Conservation (phyloP, 352 stramenopile species). For the Globisporangium iwayamae region DNA sequence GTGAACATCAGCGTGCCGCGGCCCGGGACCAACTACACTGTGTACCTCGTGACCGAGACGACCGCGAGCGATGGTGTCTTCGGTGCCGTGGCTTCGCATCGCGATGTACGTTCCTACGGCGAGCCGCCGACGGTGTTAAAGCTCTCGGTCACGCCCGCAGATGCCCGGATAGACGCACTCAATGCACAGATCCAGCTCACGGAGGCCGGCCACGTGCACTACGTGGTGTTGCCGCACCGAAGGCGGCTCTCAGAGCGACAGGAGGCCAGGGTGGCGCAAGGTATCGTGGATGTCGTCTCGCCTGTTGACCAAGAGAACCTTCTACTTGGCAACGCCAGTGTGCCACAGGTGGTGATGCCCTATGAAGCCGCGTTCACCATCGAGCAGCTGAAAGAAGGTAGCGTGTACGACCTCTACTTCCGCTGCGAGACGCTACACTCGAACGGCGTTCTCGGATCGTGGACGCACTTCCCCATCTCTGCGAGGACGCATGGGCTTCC, state of each 20-base stretch:
- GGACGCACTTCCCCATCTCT: slow-evolving; percentile 40
- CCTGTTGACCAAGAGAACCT: too few relatives aligned
- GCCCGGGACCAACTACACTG: slow-evolving; percentile 55
- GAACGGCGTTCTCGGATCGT: slow-evolving; percentile 60
- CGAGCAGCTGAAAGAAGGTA: slow-evolving; percentile 49
- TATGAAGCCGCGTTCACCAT: slow-evolving; percentile 33
- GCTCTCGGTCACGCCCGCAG: slow-evolving; percentile 37
- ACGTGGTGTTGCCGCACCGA: slow-evolving; percentile 40
- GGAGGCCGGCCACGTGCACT: slow-evolving; percentile 59
- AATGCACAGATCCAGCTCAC: slow-evolving; percentile 45
- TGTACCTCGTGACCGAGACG: slow-evolving; percentile 77
- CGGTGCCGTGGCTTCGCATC: slow-evolving; percentile 58
- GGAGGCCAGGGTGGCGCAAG: slow-evolving; percentile 14
- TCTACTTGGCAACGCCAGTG: too few relatives aligned
- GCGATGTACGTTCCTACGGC: slow-evolving; percentile 47
- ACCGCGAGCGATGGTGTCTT: slow-evolving; percentile 64
- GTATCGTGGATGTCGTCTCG: slow-evolving; percentile 14
- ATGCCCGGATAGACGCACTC: slow-evolving; percentile 70
- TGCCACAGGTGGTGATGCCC: not conserved
- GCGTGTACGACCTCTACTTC: slow-evolving; percentile 70
- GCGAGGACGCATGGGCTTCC: slow-evolving; percentile 62
- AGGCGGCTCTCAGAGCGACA: slow-evolving; percentile 19
- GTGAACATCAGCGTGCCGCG: slow-evolving; percentile 52
- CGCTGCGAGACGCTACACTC: slow-evolving; percentile 71
- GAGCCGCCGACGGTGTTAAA: slow-evolving; percentile 35